Base-by-base conservation (phyloP, 164 flowering plant species). In the Sextonia rubra region DNA sequence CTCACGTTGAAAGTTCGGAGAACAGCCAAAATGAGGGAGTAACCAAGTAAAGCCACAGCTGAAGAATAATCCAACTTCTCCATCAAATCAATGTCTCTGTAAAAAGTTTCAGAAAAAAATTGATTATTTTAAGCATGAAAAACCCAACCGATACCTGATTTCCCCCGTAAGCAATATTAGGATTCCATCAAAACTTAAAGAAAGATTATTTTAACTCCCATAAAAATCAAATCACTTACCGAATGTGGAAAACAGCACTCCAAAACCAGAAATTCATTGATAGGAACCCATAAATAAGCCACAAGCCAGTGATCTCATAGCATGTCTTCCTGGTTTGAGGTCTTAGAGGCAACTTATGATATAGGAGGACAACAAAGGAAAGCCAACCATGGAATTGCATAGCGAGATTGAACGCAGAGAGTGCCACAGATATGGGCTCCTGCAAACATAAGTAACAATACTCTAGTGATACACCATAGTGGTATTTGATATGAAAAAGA, bases 221-320 rank as follows among this genome's bases (percentile, higher is more conserved):
- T 4, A 12, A 25, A 15, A 52, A 17, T 52, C 58, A 52, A 52
- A 52, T 11, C 60, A 64, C 90, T 84, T 79, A 91, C 98, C 97
- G 80, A 77, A 90, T 85, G 81, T 91, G 97, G 75, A 86, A 92
- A 72, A 90, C 88, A 77, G 93, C 86, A 85, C 88, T 92, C 98
- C 98, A 94, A 69, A 94, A 88, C 92, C 94, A 90, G 58, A 90
- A 84, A 72, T 92, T 92, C 97, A 94, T 91, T 22, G 97, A 76
- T 56, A 94, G 71, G 44, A 91, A 76, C 27, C 88, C 98, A 82
- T 90, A 92, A 47, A 92, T 79, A 76, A 87, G 89, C 93, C 93
- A 91, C 74, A 92, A 70, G 47, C 91, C 89, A 68, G 93, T 86
- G 70, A 82, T 91, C 74, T 94, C 93, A 65, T 93, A 93, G 81